Base-by-base conservation (phyloP, 2,329 filamentous ascomycete species). In the Camptophora hylomeconis region DNA sequence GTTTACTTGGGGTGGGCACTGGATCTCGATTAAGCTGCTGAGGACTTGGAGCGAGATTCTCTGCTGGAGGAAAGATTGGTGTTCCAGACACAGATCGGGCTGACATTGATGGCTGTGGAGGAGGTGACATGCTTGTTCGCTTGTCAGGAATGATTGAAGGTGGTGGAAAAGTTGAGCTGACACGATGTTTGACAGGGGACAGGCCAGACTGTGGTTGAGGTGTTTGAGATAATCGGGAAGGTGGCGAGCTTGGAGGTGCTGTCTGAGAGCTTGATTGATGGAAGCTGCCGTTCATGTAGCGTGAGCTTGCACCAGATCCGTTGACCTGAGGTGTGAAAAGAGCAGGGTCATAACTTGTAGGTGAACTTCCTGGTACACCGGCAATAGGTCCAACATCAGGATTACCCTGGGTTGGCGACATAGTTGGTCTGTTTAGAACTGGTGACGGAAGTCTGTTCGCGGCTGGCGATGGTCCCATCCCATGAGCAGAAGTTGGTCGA, bases 331-430 rank as follows among this genome's bases (percentile, higher is more conserved):
- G 33, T 8, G 20, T 29, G 9, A 16, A 13, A 13, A 44, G 31
- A 16, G 40, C 23, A 14, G 43, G 35, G 20, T 41, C 35, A 41
- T 57, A 53, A 12, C 58, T 57, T 10, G 60, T 58, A 20, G 49
- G 51, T 7, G 56, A 50, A n/a, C 23, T 25, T 10, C 48, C 42
- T n/a, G 54, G 56, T 22, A 61, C 54, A 6, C 58, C 58, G 12
- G 56, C 58, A 24, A 62, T 47, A 28, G 54, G 56, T 3, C 58
- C 57, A 24, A 61, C 46, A 44, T 67, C 52, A 49, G 60, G 46
- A 46, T 68, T 51, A 32, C 65, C 52, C 50, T 67, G 45, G 31
- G 65, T 58, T 13, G 60, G 60, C 12, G 61, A 63, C 51, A 63
- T 60, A 2, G 58, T 56, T 1, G 59, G 57, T 9, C 52, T 54